Evolutionary conservation across 2,329 filamentous ascomycete species (phyloP), one percentile per base, ranked within the genome.

Genomic region (Clonostachys byssicola): DNA sequence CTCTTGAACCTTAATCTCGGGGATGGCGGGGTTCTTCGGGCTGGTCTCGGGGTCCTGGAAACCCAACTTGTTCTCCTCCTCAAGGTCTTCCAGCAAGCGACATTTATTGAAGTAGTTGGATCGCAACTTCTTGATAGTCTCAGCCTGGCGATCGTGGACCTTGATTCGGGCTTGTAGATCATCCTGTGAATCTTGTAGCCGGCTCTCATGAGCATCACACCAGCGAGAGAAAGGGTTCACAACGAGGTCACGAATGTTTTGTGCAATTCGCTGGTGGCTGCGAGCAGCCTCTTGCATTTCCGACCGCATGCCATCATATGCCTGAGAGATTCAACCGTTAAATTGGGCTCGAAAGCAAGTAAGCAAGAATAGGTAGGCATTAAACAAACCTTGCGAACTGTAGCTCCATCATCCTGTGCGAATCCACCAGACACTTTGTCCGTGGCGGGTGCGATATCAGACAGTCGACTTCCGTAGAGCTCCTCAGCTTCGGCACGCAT

Each of bases 71-170:
- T 96, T 96, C 74, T 99, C 95, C 69, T 99, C 94, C 65, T 99
- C 94, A 51, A 97, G 73, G 63, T 99, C 94, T 65, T 99, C 95
- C 7, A 97, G 87, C 52, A 96, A 75, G 44, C 95, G 86, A 65
- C 94, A 99, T 71, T 97, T 99, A 76, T 97, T 99, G 79, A 97
- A 97, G 71, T 99, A 99, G 58, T 89, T 88, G 67, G 89, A 96
- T 54, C 94, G 85, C 57, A 96, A 81, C 71, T 97, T 97, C 77
- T 91, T 90, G 51, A 96, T 90, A 17, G 80, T 68, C 52, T 99
- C 94, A 49, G 88, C 86, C 67, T 99, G 95, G 56, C 88, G 89
- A 63, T 96, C 90, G 66, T 97, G 91, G 51, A 88, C 81, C 74
- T 96, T 96, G 69, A 97, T 92, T 49, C 90, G 88, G 43, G 77